phyloP scores from a whole-genome alignment of 768 basidiomycete genomes.

The Pulveroboletus ravenelii region DNA sequence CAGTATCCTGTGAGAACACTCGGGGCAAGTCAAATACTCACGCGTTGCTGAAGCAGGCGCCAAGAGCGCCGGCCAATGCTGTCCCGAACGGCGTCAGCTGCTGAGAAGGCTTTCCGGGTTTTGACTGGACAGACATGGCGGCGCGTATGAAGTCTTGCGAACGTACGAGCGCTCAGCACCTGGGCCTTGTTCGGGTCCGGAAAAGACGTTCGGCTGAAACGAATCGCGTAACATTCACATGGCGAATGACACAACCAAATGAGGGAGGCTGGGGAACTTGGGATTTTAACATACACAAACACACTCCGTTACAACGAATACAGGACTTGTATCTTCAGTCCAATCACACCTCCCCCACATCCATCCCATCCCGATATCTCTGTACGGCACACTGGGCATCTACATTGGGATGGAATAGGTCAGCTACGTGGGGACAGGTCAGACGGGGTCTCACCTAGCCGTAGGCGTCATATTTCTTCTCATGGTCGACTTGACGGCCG shows the following conservation, averaged over 20 bases:
- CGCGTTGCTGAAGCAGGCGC: constrained; percentile 92
- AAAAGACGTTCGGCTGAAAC: too few relatives aligned
- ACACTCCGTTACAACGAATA: constrained; percentile 21
- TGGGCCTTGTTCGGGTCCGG: neutral
- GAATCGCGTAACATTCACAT: constrained; percentile 6
- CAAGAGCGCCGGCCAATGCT: constrained; percentile 89
- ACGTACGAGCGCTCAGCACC: neutral
- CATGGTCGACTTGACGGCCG: constrained; percentile 60
- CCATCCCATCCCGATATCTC: constrained; percentile 68
- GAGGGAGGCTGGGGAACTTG: neutral
- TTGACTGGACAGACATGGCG: constrained; percentile 36
- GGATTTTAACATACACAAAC: constrained; percentile 23
- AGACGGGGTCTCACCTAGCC: constrained; percentile 35
- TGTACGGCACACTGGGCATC: constrained; percentile 71
- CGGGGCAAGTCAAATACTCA: constrained; percentile 38
- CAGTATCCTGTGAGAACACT: constrained; percentile 6
- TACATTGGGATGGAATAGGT: constrained; percentile 12
- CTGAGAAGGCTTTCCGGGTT: constrained; percentile 54
- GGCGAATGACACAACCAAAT: constrained; percentile 1
- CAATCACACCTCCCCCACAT: constrained; percentile 61
- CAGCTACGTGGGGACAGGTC: neutral
- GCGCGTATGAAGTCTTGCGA: neutral
- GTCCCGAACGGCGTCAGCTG: constrained; percentile 81
- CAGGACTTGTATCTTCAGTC: constrained; percentile 41
- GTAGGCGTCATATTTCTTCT: constrained; percentile 40